phyloP scores from a whole-genome alignment of 192 early-diverging fungal genomes.

The Cladochytrium replicatum region DNA sequence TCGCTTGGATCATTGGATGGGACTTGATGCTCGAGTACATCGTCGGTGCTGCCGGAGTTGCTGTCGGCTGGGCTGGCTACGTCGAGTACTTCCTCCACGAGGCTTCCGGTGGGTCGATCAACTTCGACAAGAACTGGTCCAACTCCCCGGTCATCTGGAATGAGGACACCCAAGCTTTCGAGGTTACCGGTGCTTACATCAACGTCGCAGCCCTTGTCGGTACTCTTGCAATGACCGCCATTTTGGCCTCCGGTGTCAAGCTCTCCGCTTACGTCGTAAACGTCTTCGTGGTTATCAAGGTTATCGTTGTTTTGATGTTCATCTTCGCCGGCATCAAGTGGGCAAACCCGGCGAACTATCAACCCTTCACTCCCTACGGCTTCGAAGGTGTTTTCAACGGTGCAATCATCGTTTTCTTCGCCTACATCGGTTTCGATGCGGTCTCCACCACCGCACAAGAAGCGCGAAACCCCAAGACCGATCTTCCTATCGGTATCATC shows the following conservation, averaged over 20 bases:
- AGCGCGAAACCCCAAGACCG: constrained; percentile 61
- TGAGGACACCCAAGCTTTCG: too few relatives aligned
- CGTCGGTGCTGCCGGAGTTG: constrained; percentile 72
- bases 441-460: constrained; percentile 82
- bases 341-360: constrained; percentile 60
- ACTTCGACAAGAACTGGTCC: constrained; percentile 44
- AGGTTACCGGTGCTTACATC: too few relatives aligned
- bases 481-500: constrained; percentile 83
- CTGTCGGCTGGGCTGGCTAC: constrained; percentile 77
- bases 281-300: constrained; percentile 60
- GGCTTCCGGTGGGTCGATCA: constrained; percentile 32
- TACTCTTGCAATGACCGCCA: constrained; percentile 45
- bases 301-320: constrained; percentile 64
- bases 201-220: constrained; percentile 68
- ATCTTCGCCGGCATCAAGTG: constrained; percentile 64
- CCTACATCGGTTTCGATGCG: constrained; percentile 82
- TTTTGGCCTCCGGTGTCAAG: constrained; percentile 63
- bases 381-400: too few relatives aligned
- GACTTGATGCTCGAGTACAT: constrained; percentile 82
- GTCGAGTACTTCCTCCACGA: constrained; percentile 59
- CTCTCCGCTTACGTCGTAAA: constrained; percentile 70
- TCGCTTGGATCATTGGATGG: constrained; percentile 90
- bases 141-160: constrained; percentile 64
- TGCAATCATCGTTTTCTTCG: constrained; percentile 62
- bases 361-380: constrained; percentile 74